Percentiles rank a stretch among this genome's conserved stretches.
Evolutionary conservation across 2,329 filamentous ascomycete species (phyloP).

Genomic region (Podosphaera xanthii): DNA sequence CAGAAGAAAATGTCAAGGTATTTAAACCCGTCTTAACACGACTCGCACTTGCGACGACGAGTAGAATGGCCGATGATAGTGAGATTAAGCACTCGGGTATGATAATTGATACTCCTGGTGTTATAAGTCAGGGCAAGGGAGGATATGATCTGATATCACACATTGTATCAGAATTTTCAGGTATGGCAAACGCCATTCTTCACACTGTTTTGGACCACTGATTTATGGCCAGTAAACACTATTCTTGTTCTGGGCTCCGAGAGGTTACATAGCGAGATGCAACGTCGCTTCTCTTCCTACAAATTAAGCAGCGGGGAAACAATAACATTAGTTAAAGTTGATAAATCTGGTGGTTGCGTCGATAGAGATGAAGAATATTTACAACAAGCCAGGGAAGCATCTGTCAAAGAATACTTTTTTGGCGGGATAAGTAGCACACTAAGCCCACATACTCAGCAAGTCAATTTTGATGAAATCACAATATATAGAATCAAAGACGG

Average conservation of each 20-base stretch:
- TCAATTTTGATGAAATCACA: conserved; percentile 51
- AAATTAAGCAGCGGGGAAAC: conserved; percentile 37
- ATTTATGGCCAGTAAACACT: conserved; percentile 35
- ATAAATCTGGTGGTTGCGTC: conserved; percentile 69
- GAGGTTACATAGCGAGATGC: conserved; percentile 50
- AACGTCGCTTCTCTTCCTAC: conserved; percentile 38
- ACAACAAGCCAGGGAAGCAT: conserved; percentile 47
- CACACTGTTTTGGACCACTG: background rate
- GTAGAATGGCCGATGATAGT: conserved; percentile 52
- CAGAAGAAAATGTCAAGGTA: conserved; percentile 48
- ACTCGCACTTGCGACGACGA: conserved; percentile 57
- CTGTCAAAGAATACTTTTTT: conserved; percentile 88
- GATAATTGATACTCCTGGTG: conserved; percentile 63
- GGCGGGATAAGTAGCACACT: conserved; percentile 55
- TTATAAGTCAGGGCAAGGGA: conserved; percentile 39
- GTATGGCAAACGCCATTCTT: conserved; percentile 19
- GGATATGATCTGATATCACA: conserved; percentile 62
- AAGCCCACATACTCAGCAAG: conserved; percentile 68
- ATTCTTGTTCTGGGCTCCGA: conserved; percentile 67
- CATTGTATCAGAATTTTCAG: conserved; percentile 46
- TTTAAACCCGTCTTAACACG: conserved; percentile 55
- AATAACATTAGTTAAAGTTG: conserved; percentile 54
- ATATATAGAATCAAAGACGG: conserved; percentile 48
- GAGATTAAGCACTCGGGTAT: conserved; percentile 51
- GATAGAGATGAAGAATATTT: conserved; percentile 53